Evolutionary conservation across 345 rosid genomes (phyloP), one percentile per base, ranked within the genome.

Genomic region (Stellera chamaejasme): DNA sequence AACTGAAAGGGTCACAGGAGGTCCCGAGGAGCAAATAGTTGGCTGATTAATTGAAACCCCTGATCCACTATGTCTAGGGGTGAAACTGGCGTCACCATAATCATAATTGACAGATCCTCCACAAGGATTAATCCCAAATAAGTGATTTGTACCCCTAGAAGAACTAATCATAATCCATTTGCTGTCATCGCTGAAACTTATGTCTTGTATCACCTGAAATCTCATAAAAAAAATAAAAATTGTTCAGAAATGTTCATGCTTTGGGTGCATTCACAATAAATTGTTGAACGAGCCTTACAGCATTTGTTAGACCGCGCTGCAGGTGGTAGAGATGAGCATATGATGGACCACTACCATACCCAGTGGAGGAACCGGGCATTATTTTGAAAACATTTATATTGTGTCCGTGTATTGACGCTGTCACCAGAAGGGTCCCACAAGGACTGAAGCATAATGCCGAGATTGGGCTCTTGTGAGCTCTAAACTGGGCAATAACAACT

Each of bases 291-390:
- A 58, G 52, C 50, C 90, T 77, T 84, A 88, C 99, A 15, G 97
- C 99, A 74, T 88, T 82, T 26, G 97, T 93, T 11, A 93, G 72
- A 69, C 99, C 99, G 61, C 99, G 96, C 58, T 89, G 97, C 62
- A 93, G 83, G 81, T 75, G 72, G 78, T 82, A 93, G 61, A 93
- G 81, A 76, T 93, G 97, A 16, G 72, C 71, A 66, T 71, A 81
- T 44, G 97, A 69, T 55, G 73, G 52, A 26, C 66, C 70, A 54
- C 26, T 71, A 67, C 74, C 79, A 13, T 69, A 57, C 10, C 71
- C 45, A 36, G 79, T 56, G 15, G 75, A 75, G 67, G 72, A 66
- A 59, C 63, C 81, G 39, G 96, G 97, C 80, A 81, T 74, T 65
- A 93, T 81, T 64, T 77, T 82, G 71, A 82, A 93, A 52, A 93